Conservation (phyloP, 192 early-diverging fungal genomes). For the Phlyctochytrium planicorne region DNA sequence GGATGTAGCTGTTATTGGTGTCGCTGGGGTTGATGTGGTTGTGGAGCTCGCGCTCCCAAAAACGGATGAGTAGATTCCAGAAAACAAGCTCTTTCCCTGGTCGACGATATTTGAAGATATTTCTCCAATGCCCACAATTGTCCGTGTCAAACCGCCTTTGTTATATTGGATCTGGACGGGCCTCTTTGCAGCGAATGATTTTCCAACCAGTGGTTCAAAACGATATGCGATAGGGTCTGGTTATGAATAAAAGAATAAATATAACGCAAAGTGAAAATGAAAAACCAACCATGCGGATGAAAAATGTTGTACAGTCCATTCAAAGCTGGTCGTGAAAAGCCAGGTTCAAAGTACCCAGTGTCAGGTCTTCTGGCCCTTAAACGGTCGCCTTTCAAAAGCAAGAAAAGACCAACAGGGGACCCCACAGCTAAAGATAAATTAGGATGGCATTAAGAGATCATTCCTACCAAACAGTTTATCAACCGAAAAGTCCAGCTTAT, state of each 20-base stretch:
- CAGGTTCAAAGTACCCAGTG: neutral
- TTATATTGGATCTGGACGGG: conserved; percentile 75
- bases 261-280: neutral
- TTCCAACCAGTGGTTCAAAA: conserved; percentile 68
- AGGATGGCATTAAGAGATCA: neutral
- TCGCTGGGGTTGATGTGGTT: neutral
- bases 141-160: conserved; percentile 73
- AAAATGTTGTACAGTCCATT: conserved; percentile 82
- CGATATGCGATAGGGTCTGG: conserved; percentile 73
- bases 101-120: conserved; percentile 67
- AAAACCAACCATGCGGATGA: conserved; percentile 45
- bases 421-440: conserved; percentile 54
- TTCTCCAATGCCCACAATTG: conserved; percentile 65
- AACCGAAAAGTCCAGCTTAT: conserved; percentile 63
- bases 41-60: neutral
- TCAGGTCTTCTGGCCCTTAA: conserved; percentile 35
- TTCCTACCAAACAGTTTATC: conserved; percentile 69
- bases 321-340: conserved; percentile 55
- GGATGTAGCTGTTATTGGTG: too few relatives aligned
- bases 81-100: conserved; percentile 63
- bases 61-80: conserved; percentile 9
- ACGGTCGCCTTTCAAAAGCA: conserved; percentile 72
- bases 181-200: conserved; percentile 58
- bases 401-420: conserved; percentile 79
- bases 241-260: too few relatives aligned